Evolutionary conservation across 768 basidiomycete species (phyloP).

Genomic region (Gloeostereum incarnatum): DNA sequence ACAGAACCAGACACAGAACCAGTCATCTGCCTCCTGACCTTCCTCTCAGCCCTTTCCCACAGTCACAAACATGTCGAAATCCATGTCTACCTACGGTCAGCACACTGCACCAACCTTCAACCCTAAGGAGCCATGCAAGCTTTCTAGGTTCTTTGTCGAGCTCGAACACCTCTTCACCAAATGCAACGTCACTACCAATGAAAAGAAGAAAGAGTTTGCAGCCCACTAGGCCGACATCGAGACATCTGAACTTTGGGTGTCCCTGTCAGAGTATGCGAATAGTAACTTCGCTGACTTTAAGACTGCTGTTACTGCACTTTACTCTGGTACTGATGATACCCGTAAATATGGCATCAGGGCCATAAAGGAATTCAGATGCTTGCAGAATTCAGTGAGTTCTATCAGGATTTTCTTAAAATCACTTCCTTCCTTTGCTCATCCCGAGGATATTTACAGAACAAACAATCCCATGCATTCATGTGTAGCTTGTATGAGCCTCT

Average conservation of each 20-base stretch:
- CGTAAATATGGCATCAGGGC: background rate
- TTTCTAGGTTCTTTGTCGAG: background rate
- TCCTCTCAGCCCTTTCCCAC: background rate
- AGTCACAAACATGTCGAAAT: background rate
- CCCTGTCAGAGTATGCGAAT: background rate
- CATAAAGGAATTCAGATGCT: background rate
- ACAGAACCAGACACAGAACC: too few relatives aligned
- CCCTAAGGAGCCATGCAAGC: background rate
- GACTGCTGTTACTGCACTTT: background rate
- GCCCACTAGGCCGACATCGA: background rate
- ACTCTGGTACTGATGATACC: background rate
- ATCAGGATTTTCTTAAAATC: background rate
- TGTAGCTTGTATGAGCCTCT: slow-evolving; percentile 8
- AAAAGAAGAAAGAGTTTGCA: background rate
- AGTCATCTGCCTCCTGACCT: too few relatives aligned
- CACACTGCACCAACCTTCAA: background rate
- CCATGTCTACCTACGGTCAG: background rate
- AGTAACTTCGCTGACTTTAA: background rate
- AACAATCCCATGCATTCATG: slow-evolving; percentile 13
- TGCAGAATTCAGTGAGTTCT: background rate
- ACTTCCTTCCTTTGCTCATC: background rate
- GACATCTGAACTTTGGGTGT: background rate
- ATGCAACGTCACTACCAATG: background rate
- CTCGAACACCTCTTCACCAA: background rate
- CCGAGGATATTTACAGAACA: slow-evolving; percentile 1